phyloP scores from a whole-genome alignment of 441 rosid species.

The Populus hybrid region DNA sequence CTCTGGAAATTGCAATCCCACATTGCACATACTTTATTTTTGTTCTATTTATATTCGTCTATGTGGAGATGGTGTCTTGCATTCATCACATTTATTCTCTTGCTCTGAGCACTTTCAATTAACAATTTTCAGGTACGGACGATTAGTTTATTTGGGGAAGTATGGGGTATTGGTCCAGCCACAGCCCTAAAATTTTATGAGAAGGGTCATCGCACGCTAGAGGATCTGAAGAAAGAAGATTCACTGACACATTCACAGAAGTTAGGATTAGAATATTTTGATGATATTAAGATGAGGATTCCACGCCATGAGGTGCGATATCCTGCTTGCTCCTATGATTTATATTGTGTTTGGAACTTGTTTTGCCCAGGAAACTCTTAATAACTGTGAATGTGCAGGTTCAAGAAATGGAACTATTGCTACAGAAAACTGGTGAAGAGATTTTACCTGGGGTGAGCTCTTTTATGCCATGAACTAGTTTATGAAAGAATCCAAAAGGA shows the following conservation, averaged over 20 bases:
- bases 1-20: background rate
- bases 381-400: slow-evolving; percentile 38
- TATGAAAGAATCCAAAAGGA: background rate
- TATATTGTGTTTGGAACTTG: slow-evolving; percentile 9
- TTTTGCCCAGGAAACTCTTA: slow-evolving; percentile 1
- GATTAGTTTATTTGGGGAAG: slow-evolving; percentile 81
- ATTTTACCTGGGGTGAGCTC: slow-evolving; percentile 70
- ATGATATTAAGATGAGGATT: slow-evolving; percentile 78
- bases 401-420: slow-evolving; percentile 77
- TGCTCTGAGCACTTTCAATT: background rate
- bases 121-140: slow-evolving; percentile 61
- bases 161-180: slow-evolving; percentile 98
- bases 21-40: background rate
- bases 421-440: slow-evolving; percentile 74
- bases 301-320: slow-evolving; percentile 76
- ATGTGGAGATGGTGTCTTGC: background rate
- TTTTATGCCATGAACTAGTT: slow-evolving; percentile 14
- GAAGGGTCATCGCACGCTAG: slow-evolving; percentile 76
- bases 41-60: background rate
- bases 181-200: slow-evolving; percentile 90
- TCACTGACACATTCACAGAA: slow-evolving; percentile 77
- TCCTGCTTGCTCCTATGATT: slow-evolving; percentile 18
- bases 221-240: slow-evolving; percentile 74
- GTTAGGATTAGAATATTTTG: slow-evolving; percentile 83
- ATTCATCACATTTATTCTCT: background rate